Percentiles rank a stretch among this genome's conserved stretches.
Conservation (phyloP, 2,329 filamentous ascomycete genomes). For the Cladosporium phlei region DNA sequence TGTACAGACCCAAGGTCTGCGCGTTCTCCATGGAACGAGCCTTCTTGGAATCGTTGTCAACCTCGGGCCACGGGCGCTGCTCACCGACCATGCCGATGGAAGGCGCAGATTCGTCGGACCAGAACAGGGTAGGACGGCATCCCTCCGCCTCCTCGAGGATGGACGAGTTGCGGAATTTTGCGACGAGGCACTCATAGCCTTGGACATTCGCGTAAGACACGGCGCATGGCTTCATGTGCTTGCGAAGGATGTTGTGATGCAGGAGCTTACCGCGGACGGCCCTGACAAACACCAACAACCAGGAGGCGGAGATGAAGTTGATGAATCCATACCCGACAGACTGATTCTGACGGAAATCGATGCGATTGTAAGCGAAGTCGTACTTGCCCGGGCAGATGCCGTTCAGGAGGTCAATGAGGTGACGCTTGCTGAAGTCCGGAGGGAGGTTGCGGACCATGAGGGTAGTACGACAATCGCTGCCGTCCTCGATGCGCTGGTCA, state of each 20-base stretch:
- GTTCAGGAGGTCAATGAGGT: conserved; percentile 72
- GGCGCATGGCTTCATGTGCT: conserved; percentile 70
- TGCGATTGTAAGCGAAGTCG: conserved; percentile 92
- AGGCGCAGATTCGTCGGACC: conserved; percentile 43
- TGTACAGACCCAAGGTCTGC: conserved; percentile 79
- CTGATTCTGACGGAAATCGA: conserved; percentile 49
- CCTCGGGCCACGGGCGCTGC: conserved; percentile 70
- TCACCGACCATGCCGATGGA: conserved; percentile 52
- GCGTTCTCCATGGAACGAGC: conserved; percentile 83
- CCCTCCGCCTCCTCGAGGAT: conserved; percentile 83
- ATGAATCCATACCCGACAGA: conserved; percentile 97
- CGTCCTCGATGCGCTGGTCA: conserved; percentile 35
- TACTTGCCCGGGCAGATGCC: conserved; percentile 75
- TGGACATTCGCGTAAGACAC: conserved; percentile 97
- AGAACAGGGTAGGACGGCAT: conserved; percentile 78
- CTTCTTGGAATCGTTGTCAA: conserved; percentile 83
- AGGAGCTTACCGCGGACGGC: conserved; percentile 43
- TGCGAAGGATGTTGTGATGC: conserved; percentile 56
- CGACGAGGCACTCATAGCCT: conserved; percentile 81
- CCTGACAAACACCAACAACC: conserved; percentile 67
- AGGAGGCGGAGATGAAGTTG: conserved; percentile 77
- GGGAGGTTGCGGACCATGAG: conserved; percentile 93
- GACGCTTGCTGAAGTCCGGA: conserved; percentile 68
- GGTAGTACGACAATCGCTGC: conserved; percentile 47
- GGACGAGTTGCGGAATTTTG: conserved; percentile 94